phyloP scores from a whole-genome alignment of 2,329 filamentous ascomycete species.

The Hypoxylon sp. region DNA sequence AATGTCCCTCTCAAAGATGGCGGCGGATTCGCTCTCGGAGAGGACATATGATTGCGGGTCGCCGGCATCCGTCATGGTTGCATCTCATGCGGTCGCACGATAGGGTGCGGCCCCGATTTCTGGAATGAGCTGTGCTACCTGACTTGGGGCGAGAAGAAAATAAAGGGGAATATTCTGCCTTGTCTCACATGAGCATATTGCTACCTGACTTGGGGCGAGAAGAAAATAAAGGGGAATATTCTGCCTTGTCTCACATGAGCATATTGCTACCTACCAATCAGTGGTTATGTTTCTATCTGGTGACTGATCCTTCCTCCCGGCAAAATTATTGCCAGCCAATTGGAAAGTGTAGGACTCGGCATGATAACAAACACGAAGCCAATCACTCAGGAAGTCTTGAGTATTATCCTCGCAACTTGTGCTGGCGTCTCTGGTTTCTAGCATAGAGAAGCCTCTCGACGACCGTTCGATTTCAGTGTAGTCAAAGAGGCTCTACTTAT shows the following conservation, averaged over 20 bases:
- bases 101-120: background rate
- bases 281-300: background rate
- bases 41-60: constrained; percentile 44
- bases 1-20: constrained; percentile 46
- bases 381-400: too few relatives aligned
- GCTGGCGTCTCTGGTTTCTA: too few relatives aligned
- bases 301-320: background rate
- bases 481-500: too few relatives aligned
- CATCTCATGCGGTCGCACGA: background rate
- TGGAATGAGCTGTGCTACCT: too few relatives aligned
- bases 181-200: background rate
- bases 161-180: background rate
- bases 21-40: constrained; percentile 40
- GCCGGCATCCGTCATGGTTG: constrained; percentile 6
- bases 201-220: too few relatives aligned
- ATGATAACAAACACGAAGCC: too few relatives aligned
- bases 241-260: background rate
- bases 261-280: background rate
- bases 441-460: too few relatives aligned
- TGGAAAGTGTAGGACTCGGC: background rate
- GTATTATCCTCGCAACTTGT: too few relatives aligned
- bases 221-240: background rate
- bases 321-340: background rate
- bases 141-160: too few relatives aligned
- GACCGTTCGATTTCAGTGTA: too few relatives aligned